These are phyloP conservation scores for Pythium brachiatum DNA, from an alignment of 352 stramenopile genomes.

Conservation along the genomic window DNA sequence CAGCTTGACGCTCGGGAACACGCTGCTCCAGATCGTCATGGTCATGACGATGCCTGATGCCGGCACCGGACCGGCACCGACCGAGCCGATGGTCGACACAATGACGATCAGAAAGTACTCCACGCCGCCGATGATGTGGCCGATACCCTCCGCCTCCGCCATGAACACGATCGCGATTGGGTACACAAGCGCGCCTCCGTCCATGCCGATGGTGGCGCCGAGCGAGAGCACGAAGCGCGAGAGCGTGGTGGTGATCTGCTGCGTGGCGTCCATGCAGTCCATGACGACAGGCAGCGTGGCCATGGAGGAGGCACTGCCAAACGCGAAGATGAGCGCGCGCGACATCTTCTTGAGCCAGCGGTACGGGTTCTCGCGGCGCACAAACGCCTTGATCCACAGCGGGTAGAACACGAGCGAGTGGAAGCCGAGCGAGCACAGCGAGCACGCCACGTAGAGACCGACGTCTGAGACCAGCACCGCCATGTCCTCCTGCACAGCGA, in stretches of 20 bases:
- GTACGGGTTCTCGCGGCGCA: slow-evolving; percentile 27
- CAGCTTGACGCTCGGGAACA: slow-evolving; percentile 31
- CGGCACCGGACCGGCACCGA: slow-evolving; percentile 29
- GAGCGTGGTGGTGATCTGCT: slow-evolving; percentile 22
- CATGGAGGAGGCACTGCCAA: slow-evolving; percentile 37
- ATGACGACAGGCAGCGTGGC: slow-evolving; percentile 37
- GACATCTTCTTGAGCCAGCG: slow-evolving; percentile 29
- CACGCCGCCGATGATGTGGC: slow-evolving; percentile 20
- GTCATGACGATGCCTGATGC: slow-evolving; percentile 32
- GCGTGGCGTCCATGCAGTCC: slow-evolving; percentile 29
- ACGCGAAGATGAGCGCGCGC: slow-evolving; percentile 31
- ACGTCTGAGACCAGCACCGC: slow-evolving; percentile 30
- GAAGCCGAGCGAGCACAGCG: slow-evolving; percentile 18
- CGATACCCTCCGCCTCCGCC: slow-evolving; percentile 21
- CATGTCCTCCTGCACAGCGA: slow-evolving; percentile 30
- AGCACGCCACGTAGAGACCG: slow-evolving; percentile 32
- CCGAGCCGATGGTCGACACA: slow-evolving; percentile 25
- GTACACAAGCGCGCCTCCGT: slow-evolving; percentile 26
- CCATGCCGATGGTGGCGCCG: slow-evolving; percentile 29
- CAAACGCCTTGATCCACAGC: slow-evolving; percentile 26
- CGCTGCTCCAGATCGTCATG: slow-evolving; percentile 34
- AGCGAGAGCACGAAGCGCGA: slow-evolving; percentile 32
- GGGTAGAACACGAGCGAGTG: slow-evolving; percentile 36
- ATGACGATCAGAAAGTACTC: slow-evolving; percentile 31
- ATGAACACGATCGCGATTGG: slow-evolving; percentile 36